Evolutionary conservation across 2,329 filamentous ascomycete species (phyloP).

Genomic region (Neocatenulostroma microsporum): DNA sequence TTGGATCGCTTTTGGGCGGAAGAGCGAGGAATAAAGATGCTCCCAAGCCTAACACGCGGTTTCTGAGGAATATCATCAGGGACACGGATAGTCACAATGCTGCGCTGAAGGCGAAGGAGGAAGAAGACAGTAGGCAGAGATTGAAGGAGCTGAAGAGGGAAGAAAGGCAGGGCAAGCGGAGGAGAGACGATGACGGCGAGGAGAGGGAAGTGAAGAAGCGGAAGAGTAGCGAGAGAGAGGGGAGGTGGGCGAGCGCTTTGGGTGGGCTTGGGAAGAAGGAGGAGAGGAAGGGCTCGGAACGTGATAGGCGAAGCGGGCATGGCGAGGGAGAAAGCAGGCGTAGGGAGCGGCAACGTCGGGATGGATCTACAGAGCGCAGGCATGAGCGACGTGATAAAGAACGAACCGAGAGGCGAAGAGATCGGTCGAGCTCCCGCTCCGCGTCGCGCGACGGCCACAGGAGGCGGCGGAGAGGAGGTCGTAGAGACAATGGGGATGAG

Average conservation of each 20-base stretch:
- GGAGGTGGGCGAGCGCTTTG: constrained; percentile 15
- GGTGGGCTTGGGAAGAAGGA: constrained; percentile 10
- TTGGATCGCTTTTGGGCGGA: constrained; percentile 9
- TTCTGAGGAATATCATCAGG: constrained; percentile 78
- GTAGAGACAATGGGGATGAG: too few relatives aligned
- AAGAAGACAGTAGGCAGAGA: constrained; percentile 65
- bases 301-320: too few relatives aligned
- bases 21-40: constrained; percentile 28
- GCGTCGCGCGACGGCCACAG: too few relatives aligned
- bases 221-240: constrained; percentile 11
- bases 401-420: too few relatives aligned
- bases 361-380: too few relatives aligned
- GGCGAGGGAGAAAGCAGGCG: too few relatives aligned
- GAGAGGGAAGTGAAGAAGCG: constrained; percentile 6
- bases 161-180: constrained; percentile 9
- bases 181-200: constrained; percentile 8
- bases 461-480: too few relatives aligned
- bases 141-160: constrained; percentile 48
- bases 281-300: too few relatives aligned
- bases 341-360: too few relatives aligned
- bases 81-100: constrained; percentile 86
- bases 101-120: constrained; percentile 74
- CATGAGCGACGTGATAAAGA: too few relatives aligned
- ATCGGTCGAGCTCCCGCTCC: too few relatives aligned
- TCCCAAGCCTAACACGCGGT: constrained; percentile 86